phyloP scores from a whole-genome alignment of 768 basidiomycete species.

The Rossbeevera mucosa region DNA sequence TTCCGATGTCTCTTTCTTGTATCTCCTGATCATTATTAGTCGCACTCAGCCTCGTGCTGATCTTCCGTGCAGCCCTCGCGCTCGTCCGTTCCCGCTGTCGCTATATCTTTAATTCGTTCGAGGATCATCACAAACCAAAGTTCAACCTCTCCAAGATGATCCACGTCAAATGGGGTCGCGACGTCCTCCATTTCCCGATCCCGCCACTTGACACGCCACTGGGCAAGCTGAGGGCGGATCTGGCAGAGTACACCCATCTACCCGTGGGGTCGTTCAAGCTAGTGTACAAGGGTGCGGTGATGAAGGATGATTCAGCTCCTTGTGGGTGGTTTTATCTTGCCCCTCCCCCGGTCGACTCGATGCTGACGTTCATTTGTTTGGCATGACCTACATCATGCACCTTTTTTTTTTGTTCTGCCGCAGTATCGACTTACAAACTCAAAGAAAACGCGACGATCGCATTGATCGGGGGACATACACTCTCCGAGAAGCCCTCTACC shows the following conservation, averaged over 20 bases:
- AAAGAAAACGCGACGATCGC: slow-evolving; percentile 64
- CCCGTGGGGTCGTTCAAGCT: slow-evolving; percentile 72
- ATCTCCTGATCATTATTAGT: slow-evolving; percentile 14
- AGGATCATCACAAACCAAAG: slow-evolving; percentile 16
- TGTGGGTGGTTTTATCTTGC: slow-evolving; percentile 36
- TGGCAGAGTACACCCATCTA: slow-evolving; percentile 75
- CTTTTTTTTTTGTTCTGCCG: background rate
- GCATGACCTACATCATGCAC: background rate
- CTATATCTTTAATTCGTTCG: slow-evolving; percentile 1
- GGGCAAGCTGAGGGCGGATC: slow-evolving; percentile 48
- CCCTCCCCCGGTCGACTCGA: background rate
- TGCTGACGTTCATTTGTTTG: background rate
- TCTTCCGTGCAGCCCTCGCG: slow-evolving; percentile 24
- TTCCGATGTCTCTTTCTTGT: too few species aligned
- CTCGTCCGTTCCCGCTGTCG: slow-evolving; percentile 14
- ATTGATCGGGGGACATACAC: slow-evolving; percentile 51
- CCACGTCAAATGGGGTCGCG: slow-evolving; percentile 48
- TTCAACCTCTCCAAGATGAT: slow-evolving; percentile 23
- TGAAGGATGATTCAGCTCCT: slow-evolving; percentile 74
- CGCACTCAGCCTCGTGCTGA: slow-evolving; percentile 33
- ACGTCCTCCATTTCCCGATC: slow-evolving; percentile 48
- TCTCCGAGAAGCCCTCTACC: slow-evolving; percentile 7
- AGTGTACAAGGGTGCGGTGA: slow-evolving; percentile 84
- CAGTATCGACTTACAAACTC: slow-evolving; percentile 75
- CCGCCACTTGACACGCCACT: slow-evolving; percentile 59